Percentiles rank a stretch among this genome's conserved stretches.
Conservation (phyloP, 768 basidiomycete species). For the Mycena olivaceomarginata region DNA sequence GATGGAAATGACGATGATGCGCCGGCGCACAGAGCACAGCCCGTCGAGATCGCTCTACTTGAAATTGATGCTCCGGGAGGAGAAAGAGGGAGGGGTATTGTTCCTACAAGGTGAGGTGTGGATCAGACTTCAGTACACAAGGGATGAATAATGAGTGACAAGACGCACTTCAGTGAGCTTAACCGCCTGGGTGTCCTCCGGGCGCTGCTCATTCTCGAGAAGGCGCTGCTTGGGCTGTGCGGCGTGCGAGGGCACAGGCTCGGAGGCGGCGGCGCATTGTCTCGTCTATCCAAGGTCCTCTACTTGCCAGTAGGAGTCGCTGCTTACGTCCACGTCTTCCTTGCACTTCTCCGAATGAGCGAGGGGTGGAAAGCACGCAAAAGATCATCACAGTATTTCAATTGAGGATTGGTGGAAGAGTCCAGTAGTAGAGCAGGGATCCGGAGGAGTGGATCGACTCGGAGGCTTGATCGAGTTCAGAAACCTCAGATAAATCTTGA, state of each 20-base stretch:
- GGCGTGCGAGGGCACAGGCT: constrained; percentile 56
- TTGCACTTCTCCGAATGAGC: no score
- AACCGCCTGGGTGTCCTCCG: constrained; percentile 74
- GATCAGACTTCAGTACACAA: neutral
- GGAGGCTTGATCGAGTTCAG: no score
- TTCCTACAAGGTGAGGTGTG: neutral
- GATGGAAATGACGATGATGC: no score
- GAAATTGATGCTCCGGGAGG: constrained; percentile 71
- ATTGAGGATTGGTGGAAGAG: no score
- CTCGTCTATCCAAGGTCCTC: neutral
- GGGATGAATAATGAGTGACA: neutral
- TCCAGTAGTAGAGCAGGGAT: no score
- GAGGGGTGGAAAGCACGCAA: no score
- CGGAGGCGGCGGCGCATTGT: constrained; percentile 38
- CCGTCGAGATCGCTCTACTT: constrained; percentile 69
- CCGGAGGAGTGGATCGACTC: no score
- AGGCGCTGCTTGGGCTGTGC: constrained; percentile 68
- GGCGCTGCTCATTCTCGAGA: constrained; percentile 70
- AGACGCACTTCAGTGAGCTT: constrained; percentile 72
- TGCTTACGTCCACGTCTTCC: no score
- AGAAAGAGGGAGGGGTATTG: constrained; percentile 66
- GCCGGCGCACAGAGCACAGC: constrained; percentile 4
- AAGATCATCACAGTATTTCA: no score
- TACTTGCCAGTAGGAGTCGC: no score
- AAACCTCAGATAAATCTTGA: no score